Conservation (phyloP, 768 basidiomycete genomes). For the Mycena sanguinolenta region DNA sequence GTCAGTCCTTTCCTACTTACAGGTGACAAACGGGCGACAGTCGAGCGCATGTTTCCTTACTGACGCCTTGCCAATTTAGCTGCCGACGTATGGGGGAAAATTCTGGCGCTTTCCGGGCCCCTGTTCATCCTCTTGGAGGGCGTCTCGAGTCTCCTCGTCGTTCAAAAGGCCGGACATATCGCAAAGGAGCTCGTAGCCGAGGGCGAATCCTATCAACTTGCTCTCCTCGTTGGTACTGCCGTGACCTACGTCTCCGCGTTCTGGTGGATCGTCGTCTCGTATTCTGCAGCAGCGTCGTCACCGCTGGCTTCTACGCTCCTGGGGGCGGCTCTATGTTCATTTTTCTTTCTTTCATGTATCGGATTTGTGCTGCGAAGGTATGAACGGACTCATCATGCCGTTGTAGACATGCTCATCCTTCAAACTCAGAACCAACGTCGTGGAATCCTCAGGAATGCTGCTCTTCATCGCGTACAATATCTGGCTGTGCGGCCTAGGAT, state of each 20-base stretch:
- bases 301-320: slow-evolving; percentile 91
- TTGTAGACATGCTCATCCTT: not conserved
- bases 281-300: slow-evolving; percentile 85
- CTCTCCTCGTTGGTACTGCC: slow-evolving; percentile 80
- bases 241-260: slow-evolving; percentile 85
- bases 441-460: slow-evolving; percentile 90
- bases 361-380: slow-evolving; percentile 85
- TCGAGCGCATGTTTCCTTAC: too few relatives aligned
- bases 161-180: slow-evolving; percentile 83
- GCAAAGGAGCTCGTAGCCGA: slow-evolving; percentile 78
- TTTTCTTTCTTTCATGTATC: slow-evolving; percentile 92
- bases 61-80: slow-evolving; percentile 46
- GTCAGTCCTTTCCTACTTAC: slow-evolving; percentile 67
- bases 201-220: slow-evolving; percentile 84
- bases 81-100: slow-evolving; percentile 79
- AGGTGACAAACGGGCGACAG: too few relatives aligned
- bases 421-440: slow-evolving; percentile 76
- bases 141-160: slow-evolving; percentile 85
- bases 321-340: slow-evolving; percentile 88
- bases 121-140: slow-evolving; percentile 88
- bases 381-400: not conserved
- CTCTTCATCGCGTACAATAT: slow-evolving; percentile 92
- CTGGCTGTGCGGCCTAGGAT: slow-evolving; percentile 81
- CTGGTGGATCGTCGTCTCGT: slow-evolving; percentile 90
- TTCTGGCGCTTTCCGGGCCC: slow-evolving; percentile 79